Percentiles rank a stretch among this genome's conserved stretches.
Conservation (phyloP, 73 alveolate species). For the Paramecium octaurelia region DNA sequence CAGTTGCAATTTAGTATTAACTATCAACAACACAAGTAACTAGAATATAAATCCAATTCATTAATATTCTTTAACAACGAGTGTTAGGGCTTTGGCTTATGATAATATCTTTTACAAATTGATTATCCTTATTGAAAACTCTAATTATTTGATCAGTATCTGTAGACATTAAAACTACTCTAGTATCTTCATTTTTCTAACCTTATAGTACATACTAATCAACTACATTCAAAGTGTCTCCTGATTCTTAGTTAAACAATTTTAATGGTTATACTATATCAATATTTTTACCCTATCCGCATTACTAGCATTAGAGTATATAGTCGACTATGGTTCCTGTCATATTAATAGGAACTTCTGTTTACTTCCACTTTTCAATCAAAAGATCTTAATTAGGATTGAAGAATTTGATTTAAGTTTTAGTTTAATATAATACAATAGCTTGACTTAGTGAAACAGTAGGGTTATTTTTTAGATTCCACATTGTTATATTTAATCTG, state of each 20-base stretch:
- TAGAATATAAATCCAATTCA: background rate
- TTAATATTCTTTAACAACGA: background rate
- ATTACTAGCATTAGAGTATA: background rate
- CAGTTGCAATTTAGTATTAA: background rate
- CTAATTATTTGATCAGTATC: background rate
- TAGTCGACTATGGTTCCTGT: background rate
- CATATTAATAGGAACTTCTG: background rate
- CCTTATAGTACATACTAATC: background rate
- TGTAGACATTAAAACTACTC: background rate
- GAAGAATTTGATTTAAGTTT: background rate
- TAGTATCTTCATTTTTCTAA: background rate
- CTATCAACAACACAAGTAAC: background rate
- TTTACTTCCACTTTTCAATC: background rate
- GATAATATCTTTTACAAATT: background rate
- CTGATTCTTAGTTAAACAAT: background rate
- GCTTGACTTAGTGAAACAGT: background rate
- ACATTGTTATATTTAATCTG: background rate
- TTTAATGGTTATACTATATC: background rate
- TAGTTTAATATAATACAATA: background rate
- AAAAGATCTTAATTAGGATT: background rate
- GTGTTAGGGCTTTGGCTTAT: background rate
- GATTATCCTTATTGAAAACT: background rate
- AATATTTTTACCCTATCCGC: background rate
- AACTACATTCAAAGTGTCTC: background rate
- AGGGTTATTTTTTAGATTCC: background rate